Base-by-base conservation (phyloP, 805 yeast genomes). In the Candida railenensis region DNA sequence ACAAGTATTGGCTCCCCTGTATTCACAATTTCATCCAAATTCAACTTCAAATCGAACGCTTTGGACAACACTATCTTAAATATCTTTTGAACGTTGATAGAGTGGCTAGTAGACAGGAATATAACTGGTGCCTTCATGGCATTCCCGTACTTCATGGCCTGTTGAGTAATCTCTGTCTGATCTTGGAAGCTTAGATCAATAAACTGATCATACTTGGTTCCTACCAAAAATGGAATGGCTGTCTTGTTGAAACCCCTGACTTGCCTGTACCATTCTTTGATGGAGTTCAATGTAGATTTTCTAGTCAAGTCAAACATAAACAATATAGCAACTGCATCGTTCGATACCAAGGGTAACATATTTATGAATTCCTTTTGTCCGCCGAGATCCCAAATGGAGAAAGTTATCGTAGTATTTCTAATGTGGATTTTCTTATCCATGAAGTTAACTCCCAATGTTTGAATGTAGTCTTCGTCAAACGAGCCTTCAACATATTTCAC, bases 401-500 rank as follows among this genome's bases (percentile, higher is more conserved):
- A 92, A 33, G 94, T 85, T 46, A 92, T 88, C 53, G 88, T 89
- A 2, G 97, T 90, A 48, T 87, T 83, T 46, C 90, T 82, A 45
- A 92, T 84, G 49, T 82, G 84, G 22, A 92, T 87, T 48, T 86
- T 83, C 56, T 90, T 85, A 62, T 94, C 97, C 88, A 94, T 85
- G 65, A 89, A 91, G 61, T 92, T 92, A 46, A 94, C 97, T 4
- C 99, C 99, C 44, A 89, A 71, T 0, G 99, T 92, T 65, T 90
- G 97, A 42, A 91, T 89, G 61, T 92, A 92, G 50, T 85, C 89
- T 58, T 89, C 94, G 61, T 90, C 96, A 63, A 87, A 92, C 30
- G 87, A 81, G 45, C 95, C 95, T 60, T 92, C 97, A n/a, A 92
- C 97, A 62, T 91, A 92, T 61, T 92, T 90, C 20, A 91, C 96